Evolutionary conservation across 2,329 filamentous ascomycete species (phyloP), one percentile per base, ranked within the genome.

Genomic region (Xylariaceae sp.): DNA sequence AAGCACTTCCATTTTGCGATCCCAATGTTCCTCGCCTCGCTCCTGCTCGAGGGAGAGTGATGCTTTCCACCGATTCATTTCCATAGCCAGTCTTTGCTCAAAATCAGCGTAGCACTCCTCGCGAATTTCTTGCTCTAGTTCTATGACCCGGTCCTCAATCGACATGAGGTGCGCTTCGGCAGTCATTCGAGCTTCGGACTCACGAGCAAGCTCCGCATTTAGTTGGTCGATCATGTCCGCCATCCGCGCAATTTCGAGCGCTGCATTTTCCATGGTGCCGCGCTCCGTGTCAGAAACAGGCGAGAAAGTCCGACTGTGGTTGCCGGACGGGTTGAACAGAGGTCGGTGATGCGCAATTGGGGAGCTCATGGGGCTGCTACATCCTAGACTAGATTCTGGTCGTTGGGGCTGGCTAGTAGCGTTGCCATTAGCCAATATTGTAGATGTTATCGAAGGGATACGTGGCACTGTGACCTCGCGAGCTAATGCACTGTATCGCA

Each of bases 401-500:
- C 58, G 59, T 21, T 66, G 50, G 23, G 23, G 66, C 5, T 49
- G 64, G 33, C 47, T 60, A 23, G 45, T 43, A 37, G 33, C 56
- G 53, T 24, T 73, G 58, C 4, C 67, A 11, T 75, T 71, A 12
- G 76, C 75, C 14, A 82, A 70, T 29, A 95, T 90, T 0, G 88
- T 90, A 37, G 87, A 87, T 0, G 89, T 90, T 47, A 94, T 87
- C 44, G 90, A 95, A 0, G 93, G 93, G 6, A 96, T 86, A 4
- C 94, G 88, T 5, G 93, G 92, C 1, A 97, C 91, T 0, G 94
- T 96, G 9, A 98, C 90, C 75, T 98, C 94, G 17, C 92, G 87
- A 0, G 95, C 95, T 4, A 99, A 82, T 0, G 95, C 94, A 19
- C 91, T 95, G 76, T 99, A 99, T 16, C 94, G 88, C 1, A 99